These are phyloP conservation scores for Pestalotiopsis sp. DNA, from an alignment of 2,329 filamentous ascomycete genomes.

Conservation along the genomic window DNA sequence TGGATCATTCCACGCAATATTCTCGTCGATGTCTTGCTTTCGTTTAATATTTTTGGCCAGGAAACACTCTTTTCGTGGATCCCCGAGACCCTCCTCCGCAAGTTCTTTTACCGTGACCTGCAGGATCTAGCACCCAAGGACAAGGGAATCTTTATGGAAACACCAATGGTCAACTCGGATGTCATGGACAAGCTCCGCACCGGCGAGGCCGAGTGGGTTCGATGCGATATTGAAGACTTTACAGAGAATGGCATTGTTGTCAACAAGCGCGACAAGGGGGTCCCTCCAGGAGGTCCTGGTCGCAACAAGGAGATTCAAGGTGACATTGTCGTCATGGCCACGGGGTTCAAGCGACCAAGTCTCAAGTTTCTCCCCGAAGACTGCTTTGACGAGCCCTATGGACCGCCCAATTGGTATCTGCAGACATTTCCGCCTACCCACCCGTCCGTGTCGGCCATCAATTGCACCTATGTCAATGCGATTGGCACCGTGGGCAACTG, in stretches of 20 bases:
- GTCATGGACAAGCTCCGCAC: slow-evolving; percentile 75
- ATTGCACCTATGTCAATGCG: slow-evolving; percentile 77
- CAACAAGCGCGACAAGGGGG: slow-evolving; percentile 71
- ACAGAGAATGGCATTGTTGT: slow-evolving; percentile 67
- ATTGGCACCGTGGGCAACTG: slow-evolving; percentile 85
- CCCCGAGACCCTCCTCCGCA: slow-evolving; percentile 73
- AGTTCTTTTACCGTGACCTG: slow-evolving; percentile 83
- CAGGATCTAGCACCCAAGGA: slow-evolving; percentile 70
- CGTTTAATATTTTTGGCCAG: slow-evolving; percentile 77
- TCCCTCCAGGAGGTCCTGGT: slow-evolving; percentile 77
- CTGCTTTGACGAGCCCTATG: slow-evolving; percentile 73
- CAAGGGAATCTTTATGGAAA: slow-evolving; percentile 79
- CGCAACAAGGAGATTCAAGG: slow-evolving; percentile 66
- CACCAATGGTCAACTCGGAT: slow-evolving; percentile 85
- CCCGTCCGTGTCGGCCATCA: slow-evolving; percentile 76
- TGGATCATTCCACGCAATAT: slow-evolving; percentile 87
- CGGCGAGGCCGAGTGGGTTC: slow-evolving; percentile 76
- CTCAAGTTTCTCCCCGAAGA: slow-evolving; percentile 75
- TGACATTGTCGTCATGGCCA: slow-evolving; percentile 82
- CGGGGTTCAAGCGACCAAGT: slow-evolving; percentile 75
- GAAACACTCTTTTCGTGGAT: slow-evolving; percentile 78
- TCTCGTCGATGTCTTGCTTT: slow-evolving; percentile 71
- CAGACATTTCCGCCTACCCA: slow-evolving; percentile 81
- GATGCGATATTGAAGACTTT: slow-evolving; percentile 75
- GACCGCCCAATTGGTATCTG: slow-evolving; percentile 84